phyloP scores from a whole-genome alignment of 345 rosid species.

The Salix brachista region DNA sequence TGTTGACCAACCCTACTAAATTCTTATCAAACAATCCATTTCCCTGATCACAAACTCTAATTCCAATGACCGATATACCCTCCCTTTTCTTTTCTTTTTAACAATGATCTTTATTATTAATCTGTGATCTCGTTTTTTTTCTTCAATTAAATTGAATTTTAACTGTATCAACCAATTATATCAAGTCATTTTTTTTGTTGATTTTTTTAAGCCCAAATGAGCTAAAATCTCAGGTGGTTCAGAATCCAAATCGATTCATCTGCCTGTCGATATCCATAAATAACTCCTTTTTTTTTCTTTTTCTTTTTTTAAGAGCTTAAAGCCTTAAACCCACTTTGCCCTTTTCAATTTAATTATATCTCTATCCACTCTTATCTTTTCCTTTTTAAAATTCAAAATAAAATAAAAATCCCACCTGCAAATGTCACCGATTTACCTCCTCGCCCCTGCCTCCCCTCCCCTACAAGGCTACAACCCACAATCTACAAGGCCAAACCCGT shows the following conservation, averaged over 20 bases:
- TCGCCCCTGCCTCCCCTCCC: neutral
- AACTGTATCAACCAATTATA: too few relatives aligned
- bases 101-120: neutral
- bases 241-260: too few relatives aligned
- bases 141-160: too few relatives aligned
- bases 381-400: neutral
- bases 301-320: too few relatives aligned
- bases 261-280: too few relatives aligned
- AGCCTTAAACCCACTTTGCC: neutral
- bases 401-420: neutral
- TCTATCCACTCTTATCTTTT: neutral
- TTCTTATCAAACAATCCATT: neutral
- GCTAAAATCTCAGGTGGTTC: too few relatives aligned
- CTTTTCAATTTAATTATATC: too few relatives aligned
- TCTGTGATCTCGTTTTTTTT: too few relatives aligned
- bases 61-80: neutral
- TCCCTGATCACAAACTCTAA: neutral
- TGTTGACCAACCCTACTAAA: neutral
- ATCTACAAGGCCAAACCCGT: neutral
- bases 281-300: too few relatives aligned
- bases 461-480: neutral
- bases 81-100: neutral
- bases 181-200: too few relatives aligned
- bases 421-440: neutral
- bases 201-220: too few relatives aligned